phyloP scores from a whole-genome alignment of 1,284 basidiomycete genomes.

The Coniophora puteana region DNA sequence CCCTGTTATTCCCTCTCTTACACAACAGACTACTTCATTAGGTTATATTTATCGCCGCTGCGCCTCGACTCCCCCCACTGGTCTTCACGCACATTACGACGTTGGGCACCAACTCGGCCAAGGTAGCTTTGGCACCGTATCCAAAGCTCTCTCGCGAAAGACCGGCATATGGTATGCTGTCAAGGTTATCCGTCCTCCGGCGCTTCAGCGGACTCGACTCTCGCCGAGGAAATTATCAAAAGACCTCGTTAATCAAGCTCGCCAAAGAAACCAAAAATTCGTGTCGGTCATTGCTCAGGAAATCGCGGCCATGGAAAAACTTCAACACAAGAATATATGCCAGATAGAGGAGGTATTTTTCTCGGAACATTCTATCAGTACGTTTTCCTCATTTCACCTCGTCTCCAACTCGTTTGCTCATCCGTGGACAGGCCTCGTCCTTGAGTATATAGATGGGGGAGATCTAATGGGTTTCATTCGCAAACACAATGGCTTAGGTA shows the following conservation, averaged over 20 bases:
- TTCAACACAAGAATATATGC: constrained; percentile 83
- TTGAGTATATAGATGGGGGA: constrained; percentile 83
- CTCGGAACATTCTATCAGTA: constrained; percentile 68
- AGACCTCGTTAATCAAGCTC: constrained; percentile 7
- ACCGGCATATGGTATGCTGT: constrained; percentile 67
- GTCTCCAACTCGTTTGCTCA: constrained; percentile 1
- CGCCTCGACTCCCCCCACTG: constrained; percentile 44
- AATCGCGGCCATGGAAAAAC: constrained; percentile 70
- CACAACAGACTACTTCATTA: constrained; percentile 17
- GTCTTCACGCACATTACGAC: constrained; percentile 64
- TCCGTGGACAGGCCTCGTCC: constrained; percentile 60
- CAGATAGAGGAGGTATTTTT: constrained; percentile 77
- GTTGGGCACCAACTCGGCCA: constrained; percentile 66
- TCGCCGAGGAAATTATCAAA: too few species aligned
- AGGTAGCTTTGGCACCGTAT: constrained; percentile 79
- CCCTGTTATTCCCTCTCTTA: neutral
- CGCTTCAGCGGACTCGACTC: constrained; percentile 21
- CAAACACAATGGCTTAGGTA: constrained; percentile 52
- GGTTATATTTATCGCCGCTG: constrained; percentile 52
- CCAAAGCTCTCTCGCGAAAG: constrained; percentile 59
- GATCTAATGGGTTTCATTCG: constrained; percentile 86
- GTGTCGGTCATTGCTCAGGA: constrained; percentile 65
- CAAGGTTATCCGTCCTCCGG: constrained; percentile 63
- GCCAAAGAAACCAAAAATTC: too few species aligned
- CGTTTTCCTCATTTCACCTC: constrained; percentile 18